Conservation (phyloP, 2,329 filamentous ascomycete species). For the Phyllosticta paracitricarpa region DNA sequence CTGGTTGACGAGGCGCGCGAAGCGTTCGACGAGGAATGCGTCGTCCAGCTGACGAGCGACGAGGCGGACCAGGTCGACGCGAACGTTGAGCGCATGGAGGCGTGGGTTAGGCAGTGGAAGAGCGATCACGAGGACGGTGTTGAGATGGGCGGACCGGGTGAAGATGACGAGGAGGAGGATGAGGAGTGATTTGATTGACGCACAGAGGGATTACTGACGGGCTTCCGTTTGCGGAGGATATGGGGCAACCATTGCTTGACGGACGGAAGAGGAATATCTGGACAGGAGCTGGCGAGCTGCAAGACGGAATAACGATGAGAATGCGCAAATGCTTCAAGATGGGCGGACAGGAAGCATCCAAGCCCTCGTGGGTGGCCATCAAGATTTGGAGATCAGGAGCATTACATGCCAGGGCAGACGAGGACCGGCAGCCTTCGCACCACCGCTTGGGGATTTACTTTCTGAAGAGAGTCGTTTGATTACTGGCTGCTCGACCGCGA, state of each 20-base stretch:
- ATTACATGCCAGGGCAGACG: not conserved
- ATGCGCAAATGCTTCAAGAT: not conserved
- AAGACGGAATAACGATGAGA: not conserved
- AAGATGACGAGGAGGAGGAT: conserved; percentile 15
- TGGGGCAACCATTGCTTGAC: too few species aligned
- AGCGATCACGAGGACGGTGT: conserved; percentile 42
- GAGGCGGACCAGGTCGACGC: conserved; percentile 72
- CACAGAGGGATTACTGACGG: too few species aligned
- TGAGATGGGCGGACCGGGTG: conserved; percentile 17
- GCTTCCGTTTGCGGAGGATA: too few species aligned
- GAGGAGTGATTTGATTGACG: conserved; percentile 16
- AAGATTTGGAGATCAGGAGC: not conserved
- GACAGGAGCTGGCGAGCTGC: too few species aligned
- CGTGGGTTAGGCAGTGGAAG: conserved; percentile 79
- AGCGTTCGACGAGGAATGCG: conserved; percentile 74
- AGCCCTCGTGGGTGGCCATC: not conserved
- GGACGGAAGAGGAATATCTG: too few species aligned
- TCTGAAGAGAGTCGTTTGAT: too few species aligned
- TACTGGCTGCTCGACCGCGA: too few species aligned
- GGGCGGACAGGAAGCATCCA: not conserved
- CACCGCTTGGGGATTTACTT: not conserved
- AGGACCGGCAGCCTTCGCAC: not conserved
- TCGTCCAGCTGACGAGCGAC: conserved; percentile 82
- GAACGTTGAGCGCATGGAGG: conserved; percentile 74
- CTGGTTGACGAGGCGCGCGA: conserved; percentile 83